Conservation (phyloP, 352 stramenopile species). For the Pythium pyrilobum region DNA sequence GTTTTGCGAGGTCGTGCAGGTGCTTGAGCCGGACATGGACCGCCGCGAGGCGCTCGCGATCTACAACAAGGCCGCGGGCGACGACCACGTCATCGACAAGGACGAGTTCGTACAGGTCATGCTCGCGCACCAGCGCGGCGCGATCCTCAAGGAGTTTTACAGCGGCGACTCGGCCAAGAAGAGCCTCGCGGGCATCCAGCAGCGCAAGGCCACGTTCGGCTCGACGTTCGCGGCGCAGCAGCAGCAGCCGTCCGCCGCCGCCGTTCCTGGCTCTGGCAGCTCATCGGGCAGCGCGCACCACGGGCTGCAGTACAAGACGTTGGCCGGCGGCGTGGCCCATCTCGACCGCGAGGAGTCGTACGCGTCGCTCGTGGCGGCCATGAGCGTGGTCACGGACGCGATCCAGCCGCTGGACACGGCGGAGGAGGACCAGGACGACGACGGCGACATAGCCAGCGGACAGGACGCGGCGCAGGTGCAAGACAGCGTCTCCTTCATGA, state of each 20-base stretch:
- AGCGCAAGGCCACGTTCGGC: constrained; percentile 34
- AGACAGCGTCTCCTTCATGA: constrained; percentile 60
- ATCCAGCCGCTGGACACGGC: constrained; percentile 1
- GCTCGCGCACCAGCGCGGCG: constrained; percentile 58
- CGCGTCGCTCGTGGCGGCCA: constrained; percentile 46
- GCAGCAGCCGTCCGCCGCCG: too few relatives aligned
- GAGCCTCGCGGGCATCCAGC: constrained; percentile 37
- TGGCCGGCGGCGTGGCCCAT: constrained; percentile 18
- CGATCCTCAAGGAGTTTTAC: constrained; percentile 67
- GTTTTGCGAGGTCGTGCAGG: constrained; percentile 60
- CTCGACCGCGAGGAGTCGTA: constrained; percentile 55
- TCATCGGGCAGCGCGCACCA: background rate
- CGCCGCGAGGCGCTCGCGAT: constrained; percentile 49
- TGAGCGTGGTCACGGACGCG: constrained; percentile 21
- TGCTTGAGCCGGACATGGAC: constrained; percentile 61
- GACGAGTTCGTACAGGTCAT: constrained; percentile 76
- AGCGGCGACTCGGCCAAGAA: constrained; percentile 46
- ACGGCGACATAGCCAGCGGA: constrained; percentile 13
- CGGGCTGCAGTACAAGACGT: constrained; percentile 20
- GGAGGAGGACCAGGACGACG: constrained; percentile 18
- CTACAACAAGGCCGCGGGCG: constrained; percentile 58
- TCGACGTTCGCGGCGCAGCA: too few relatives aligned
- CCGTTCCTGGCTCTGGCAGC: background rate
- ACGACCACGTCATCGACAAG: constrained; percentile 78
- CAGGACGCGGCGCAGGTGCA: constrained; percentile 32